Evolutionary conservation across 108 stramenopile genomes (phyloP).

Genomic region (Nitzschia palea): DNA sequence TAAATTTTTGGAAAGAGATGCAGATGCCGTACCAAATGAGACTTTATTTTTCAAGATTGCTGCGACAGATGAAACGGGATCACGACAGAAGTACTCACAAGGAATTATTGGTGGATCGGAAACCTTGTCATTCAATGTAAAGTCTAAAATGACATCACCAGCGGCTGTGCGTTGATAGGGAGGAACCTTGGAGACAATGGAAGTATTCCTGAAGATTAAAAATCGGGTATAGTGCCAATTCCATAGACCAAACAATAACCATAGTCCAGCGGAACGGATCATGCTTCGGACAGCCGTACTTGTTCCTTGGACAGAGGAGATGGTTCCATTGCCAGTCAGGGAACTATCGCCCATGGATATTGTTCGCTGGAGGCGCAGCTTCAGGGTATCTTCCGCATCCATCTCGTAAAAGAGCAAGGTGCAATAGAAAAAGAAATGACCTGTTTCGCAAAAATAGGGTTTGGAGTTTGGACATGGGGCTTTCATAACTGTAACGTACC

Average conservation of each 20-base stretch:
- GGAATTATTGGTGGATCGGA: slow-evolving; percentile 36
- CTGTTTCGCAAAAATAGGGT: too few relatives aligned
- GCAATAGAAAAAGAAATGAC: too few relatives aligned
- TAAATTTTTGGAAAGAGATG: not conserved
- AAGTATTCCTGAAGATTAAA: slow-evolving; percentile 10
- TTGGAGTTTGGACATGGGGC: too few relatives aligned
- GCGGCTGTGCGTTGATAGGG: slow-evolving; percentile 31
- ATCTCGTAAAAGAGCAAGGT: too few relatives aligned
- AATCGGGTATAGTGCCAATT: slow-evolving; percentile 36
- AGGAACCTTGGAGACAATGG: slow-evolving; percentile 13
- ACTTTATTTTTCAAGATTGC: not conserved
- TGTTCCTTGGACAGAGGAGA: not conserved
- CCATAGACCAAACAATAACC: slow-evolving; percentile 13
- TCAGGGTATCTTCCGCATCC: not conserved
- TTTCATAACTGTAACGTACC: too few relatives aligned
- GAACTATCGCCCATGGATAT: slow-evolving; percentile 5
- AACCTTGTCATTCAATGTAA: slow-evolving; percentile 29
- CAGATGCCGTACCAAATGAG: not conserved
- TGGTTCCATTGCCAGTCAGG: not conserved
- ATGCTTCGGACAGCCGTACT: not conserved
- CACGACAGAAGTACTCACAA: slow-evolving; percentile 19
- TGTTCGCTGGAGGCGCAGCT: not conserved
- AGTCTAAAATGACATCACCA: slow-evolving; percentile 47
- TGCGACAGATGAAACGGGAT: not conserved
- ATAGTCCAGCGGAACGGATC: not conserved